Evolutionary conservation across 179 eudicot genomes (phyloP).

Genomic region (Gypsophila paniculata): DNA sequence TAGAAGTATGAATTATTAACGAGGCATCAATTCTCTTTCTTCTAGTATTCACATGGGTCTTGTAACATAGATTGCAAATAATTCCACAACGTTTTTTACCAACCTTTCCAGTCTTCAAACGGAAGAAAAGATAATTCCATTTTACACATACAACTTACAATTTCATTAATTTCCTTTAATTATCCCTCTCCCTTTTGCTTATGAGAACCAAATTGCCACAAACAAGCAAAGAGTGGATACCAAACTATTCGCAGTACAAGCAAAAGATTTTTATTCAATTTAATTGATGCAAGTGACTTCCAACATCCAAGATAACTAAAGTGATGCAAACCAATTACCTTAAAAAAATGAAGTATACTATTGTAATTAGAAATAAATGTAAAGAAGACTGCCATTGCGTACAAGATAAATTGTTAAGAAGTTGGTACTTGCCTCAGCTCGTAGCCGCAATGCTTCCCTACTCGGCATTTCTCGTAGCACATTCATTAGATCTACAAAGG

Average conservation of each 20-base stretch:
- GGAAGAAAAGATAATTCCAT: background rate
- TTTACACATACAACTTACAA: background rate
- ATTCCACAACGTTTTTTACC: too few relatives aligned
- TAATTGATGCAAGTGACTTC: background rate
- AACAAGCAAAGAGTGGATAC: too few relatives aligned
- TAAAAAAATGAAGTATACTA: background rate
- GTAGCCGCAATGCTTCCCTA: constrained; percentile 70
- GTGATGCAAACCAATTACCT: background rate
- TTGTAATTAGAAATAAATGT: background rate
- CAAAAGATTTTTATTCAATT: background rate
- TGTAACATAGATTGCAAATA: too few relatives aligned
- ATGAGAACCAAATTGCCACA: too few relatives aligned
- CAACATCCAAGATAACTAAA: constrained; percentile 1
- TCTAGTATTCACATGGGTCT: too few relatives aligned
- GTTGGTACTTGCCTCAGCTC: constrained; percentile 65
- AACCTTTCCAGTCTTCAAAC: background rate
- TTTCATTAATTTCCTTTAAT: background rate
- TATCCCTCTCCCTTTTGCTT: background rate
- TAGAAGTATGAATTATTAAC: too few relatives aligned
- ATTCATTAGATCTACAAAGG: constrained; percentile 61
- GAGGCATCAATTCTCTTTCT: too few relatives aligned
- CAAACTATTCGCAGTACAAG: background rate
- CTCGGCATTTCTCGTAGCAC: constrained; percentile 75
- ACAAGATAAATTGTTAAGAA: background rate
- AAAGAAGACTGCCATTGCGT: background rate